Evolutionary conservation across 2,329 filamentous ascomycete species (phyloP).

Genomic region (Ceratocystis papillata): DNA sequence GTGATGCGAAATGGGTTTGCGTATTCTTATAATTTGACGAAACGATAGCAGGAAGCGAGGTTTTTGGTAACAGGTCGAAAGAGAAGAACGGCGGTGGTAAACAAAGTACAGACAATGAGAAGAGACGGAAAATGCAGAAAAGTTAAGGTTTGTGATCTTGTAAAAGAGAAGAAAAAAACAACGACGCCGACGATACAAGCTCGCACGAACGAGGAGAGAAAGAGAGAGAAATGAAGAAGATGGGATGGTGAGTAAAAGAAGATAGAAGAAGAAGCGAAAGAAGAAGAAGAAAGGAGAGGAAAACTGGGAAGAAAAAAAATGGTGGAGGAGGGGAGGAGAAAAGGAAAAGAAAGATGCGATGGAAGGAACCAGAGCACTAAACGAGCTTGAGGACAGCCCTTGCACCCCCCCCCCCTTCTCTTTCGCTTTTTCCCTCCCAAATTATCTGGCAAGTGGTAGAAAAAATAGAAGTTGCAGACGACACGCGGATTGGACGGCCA

Average conservation of each 20-base stretch:
- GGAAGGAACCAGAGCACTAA: slow-evolving; percentile 8
- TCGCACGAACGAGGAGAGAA: slow-evolving; percentile 29
- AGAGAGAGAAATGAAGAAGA: slow-evolving; percentile 30
- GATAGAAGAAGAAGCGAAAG: slow-evolving; percentile 30
- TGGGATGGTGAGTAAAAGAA: slow-evolving; percentile 30
- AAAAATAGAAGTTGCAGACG: slow-evolving; percentile 17
- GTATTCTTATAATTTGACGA: slow-evolving; percentile 21
- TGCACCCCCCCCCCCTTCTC: not conserved
- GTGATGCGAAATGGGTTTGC: slow-evolving; percentile 8
- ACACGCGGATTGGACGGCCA: slow-evolving; percentile 12
- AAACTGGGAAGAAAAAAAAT: slow-evolving; percentile 16
- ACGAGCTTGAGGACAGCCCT: not conserved
- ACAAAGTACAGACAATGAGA: slow-evolving; percentile 25
- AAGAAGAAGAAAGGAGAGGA: slow-evolving; percentile 30
- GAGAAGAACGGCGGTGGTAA: slow-evolving; percentile 25
- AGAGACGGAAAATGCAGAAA: slow-evolving; percentile 25
- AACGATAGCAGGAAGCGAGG: slow-evolving; percentile 14
- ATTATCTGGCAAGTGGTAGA: slow-evolving; percentile 1
- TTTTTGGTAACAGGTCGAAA: slow-evolving; percentile 17
- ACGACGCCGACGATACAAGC: slow-evolving; percentile 30
- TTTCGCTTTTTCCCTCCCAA: not conserved
- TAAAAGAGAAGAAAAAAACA: slow-evolving; percentile 28
- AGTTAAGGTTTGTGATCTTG: slow-evolving; percentile 26
- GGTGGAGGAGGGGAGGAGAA: slow-evolving; percentile 30
- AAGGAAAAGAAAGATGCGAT: slow-evolving; percentile 23